These are phyloP conservation scores for Suillus clintonianus DNA, from an alignment of 768 basidiomycete genomes.

Conservation along the genomic window DNA sequence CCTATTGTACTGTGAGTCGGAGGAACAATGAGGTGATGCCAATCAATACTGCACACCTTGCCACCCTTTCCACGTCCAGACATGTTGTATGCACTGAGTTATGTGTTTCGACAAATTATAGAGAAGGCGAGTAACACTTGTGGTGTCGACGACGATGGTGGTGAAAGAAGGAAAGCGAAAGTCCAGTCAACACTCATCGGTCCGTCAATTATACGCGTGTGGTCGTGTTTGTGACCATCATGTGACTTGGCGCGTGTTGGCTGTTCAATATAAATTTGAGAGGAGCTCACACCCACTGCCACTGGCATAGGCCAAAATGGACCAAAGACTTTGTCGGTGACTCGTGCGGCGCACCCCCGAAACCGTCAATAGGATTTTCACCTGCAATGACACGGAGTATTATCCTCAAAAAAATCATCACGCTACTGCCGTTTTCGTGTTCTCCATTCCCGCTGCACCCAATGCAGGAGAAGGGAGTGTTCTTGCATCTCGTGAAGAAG, in stretches of 20 bases:
- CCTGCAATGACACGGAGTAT: constrained; percentile 2
- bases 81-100: constrained; percentile 28
- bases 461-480: constrained; percentile 59
- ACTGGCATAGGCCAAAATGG: too few relatives aligned
- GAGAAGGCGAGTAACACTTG: constrained; percentile 9
- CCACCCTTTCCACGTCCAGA: constrained; percentile 52
- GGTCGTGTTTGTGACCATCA: neutral
- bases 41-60: constrained; percentile 45
- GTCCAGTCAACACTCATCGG: neutral
- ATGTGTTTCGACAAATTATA: constrained; percentile 12
- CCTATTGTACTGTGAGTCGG: constrained; percentile 9
- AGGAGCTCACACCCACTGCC: neutral
- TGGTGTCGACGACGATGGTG: neutral
- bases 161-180: neutral
- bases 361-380: too few relatives aligned
- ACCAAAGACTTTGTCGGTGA: neutral
- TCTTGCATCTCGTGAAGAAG: constrained; percentile 76
- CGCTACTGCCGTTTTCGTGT: constrained; percentile 74
- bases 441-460: constrained; percentile 63
- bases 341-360: neutral
- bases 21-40: neutral
- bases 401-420: constrained; percentile 65
- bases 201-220: constrained; percentile 1
- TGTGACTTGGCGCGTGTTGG: neutral
- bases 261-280: too few relatives aligned